Conservation (phyloP, 805 yeast genomes). For the Pichia californica region DNA sequence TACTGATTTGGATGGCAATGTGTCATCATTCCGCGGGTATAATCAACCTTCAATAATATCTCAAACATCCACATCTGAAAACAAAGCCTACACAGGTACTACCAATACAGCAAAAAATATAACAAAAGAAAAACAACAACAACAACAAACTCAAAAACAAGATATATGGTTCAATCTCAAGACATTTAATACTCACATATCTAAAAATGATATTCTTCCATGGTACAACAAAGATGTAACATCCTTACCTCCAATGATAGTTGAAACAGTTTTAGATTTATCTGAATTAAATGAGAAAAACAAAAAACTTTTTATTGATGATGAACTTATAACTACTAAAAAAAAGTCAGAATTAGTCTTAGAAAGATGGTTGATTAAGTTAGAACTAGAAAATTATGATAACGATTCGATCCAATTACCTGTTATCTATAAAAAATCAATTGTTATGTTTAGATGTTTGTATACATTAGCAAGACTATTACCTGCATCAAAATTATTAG, state of each 20-base stretch:
- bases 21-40: no score
- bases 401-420: constrained; percentile 49
- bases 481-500: constrained; percentile 59
- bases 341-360: constrained; percentile 80
- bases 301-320: constrained; percentile 19
- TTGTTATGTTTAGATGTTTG: constrained; percentile 66
- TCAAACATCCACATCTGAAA: not conserved
- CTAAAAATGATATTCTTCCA: constrained; percentile 23
- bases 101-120: not conserved
- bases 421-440: constrained; percentile 63
- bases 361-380: constrained; percentile 89
- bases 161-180: constrained; percentile 63
- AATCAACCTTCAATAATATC: no score
- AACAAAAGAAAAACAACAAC: not conserved
- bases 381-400: constrained; percentile 45
- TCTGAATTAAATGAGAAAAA: constrained; percentile 20
- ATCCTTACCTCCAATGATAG: constrained; percentile 70
- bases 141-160: constrained; percentile 22
- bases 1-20: constrained; percentile 4
- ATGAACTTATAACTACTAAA: constrained; percentile 49
- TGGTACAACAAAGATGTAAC: constrained; percentile 50
- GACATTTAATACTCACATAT: constrained; percentile 17
- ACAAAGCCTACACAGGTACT: not conserved
- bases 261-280: constrained; percentile 57
- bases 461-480: constrained; percentile 59